Base-by-base conservation (phyloP, 2,329 filamentous ascomycete species). In the Blastomyces percursus region DNA sequence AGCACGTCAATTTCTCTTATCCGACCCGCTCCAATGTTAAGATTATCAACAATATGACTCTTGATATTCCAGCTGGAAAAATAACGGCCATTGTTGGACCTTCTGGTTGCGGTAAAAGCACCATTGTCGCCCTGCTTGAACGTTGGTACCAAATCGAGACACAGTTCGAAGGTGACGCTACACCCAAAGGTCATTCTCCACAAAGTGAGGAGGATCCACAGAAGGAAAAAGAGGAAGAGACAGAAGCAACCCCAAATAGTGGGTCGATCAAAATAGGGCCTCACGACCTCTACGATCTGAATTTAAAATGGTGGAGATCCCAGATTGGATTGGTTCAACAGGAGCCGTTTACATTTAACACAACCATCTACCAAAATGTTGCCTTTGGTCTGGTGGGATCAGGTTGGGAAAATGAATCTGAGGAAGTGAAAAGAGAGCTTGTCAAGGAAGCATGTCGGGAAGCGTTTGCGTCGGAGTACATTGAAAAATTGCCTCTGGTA, bases 1-100 rank as follows among this genome's bases (percentile, higher is more conserved):
- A 83, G 12, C 78, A 84, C 51, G 82, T 92, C 12, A 82, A 80
- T n/a, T 91, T 92, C 69, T 83, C 87, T 1, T 92, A 92, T 68
- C 89, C 89, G 0, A 76, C 66, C 63, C 75, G 77, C 3, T 70
- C 74, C 0, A 69, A 72, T 21, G 69, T 73, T 5, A 69, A 69
- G 9, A 71, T 77, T 0, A 64, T 79, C 1, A 71, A 74, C 32
- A 68, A 70, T 1, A 66, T 79, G 16, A 66, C 71, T 64, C 62
- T 74, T 30, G 64, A 63, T 5, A 73, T 78, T 42, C 67, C 69
- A 16, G 69, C 69, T 8, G 72, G 73, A 5, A 76, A 76, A 61
- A 73, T 74, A 0, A 77, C 77, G 0, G 78, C 78, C 19, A 59
- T 80, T n/a, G 77, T 80, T 21, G 78, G 78, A 0, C 74, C 76